Percentiles rank a stretch among this genome's conserved stretches.
Evolutionary conservation across 441 rosid genomes (phyloP).

Genomic region (Melastoma candidum): DNA sequence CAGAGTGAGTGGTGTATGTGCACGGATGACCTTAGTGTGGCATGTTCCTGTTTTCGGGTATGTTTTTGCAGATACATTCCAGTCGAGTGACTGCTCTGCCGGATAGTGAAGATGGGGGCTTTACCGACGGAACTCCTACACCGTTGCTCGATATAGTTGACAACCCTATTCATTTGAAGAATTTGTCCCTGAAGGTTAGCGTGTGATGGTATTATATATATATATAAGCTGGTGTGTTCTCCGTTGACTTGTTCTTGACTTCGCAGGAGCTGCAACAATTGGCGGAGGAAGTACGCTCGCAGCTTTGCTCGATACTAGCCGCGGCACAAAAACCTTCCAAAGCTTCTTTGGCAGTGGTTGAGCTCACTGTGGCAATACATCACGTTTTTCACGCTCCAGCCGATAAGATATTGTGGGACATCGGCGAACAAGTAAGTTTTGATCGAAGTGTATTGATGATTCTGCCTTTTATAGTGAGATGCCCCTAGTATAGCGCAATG

Average conservation of each 20-base stretch:
- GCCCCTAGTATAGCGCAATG: too few species aligned
- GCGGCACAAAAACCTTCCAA: slow-evolving; percentile 40
- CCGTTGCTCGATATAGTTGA: slow-evolving; percentile 79
- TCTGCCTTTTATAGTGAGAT: not conserved
- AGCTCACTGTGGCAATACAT: slow-evolving; percentile 78
- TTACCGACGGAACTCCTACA: slow-evolving; percentile 43
- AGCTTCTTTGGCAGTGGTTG: slow-evolving; percentile 67
- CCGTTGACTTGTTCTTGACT: slow-evolving; percentile 11
- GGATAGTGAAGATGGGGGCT: slow-evolving; percentile 59
- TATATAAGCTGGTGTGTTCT: not conserved
- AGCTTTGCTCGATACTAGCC: slow-evolving; percentile 40
- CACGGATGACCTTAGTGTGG: too few species aligned
- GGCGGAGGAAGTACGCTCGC: slow-evolving; percentile 60
- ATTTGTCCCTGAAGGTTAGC: slow-evolving; percentile 55
- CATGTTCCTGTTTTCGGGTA: not conserved
- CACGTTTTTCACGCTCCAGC: slow-evolving; percentile 75
- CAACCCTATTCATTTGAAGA: slow-evolving; percentile 68
- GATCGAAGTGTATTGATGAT: not conserved
- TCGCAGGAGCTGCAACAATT: slow-evolving; percentile 68
- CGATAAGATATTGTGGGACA: slow-evolving; percentile 89
- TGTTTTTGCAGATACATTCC: slow-evolving; percentile 30
- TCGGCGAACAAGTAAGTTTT: slow-evolving; percentile 62
- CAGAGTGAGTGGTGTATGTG: too few species aligned
- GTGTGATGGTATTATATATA: not conserved
- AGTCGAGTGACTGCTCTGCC: slow-evolving; percentile 44